Percentiles rank a stretch among this genome's conserved stretches.
Conservation (phyloP, 169 alveolate genomes). For the Babesia ovata region DNA sequence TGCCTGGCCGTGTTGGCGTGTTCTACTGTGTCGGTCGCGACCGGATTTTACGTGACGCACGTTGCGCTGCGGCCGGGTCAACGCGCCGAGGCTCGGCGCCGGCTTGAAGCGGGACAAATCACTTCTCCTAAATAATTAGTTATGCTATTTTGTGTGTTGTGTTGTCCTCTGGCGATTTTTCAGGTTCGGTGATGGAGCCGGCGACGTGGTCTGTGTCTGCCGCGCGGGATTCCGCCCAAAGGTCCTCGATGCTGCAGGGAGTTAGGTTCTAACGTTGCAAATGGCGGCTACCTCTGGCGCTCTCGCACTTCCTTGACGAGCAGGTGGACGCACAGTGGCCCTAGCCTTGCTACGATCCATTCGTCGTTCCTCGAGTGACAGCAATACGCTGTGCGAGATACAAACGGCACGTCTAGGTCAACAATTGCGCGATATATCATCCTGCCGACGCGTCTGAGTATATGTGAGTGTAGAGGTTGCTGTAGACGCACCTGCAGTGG, state of each 20-base stretch:
- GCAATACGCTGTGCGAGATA: constrained; percentile 74
- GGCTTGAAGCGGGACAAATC: not conserved
- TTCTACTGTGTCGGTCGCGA: constrained; percentile 23
- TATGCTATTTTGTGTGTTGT: not conserved
- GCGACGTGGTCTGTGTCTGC: constrained; percentile 8
- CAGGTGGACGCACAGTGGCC: constrained; percentile 78
- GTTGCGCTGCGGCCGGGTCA: constrained; percentile 32
- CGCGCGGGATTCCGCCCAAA: constrained; percentile 39
- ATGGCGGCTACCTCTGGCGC: constrained; percentile 52
- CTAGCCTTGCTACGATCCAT: constrained; percentile 81
- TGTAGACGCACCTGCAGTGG: constrained; percentile 69
- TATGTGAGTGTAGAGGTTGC: not conserved
- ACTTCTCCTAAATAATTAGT: constrained; percentile 10
- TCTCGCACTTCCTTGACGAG: constrained; percentile 71
- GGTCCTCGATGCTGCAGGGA: constrained; percentile 17
- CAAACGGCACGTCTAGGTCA: constrained; percentile 79
- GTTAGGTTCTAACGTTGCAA: not conserved
- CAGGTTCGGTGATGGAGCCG: constrained; percentile 3
- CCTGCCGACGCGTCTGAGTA: constrained; percentile 72
- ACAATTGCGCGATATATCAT: constrained; percentile 68
- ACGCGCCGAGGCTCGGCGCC: constrained; percentile 27
- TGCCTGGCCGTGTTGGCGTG: constrained; percentile 58
- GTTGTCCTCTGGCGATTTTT: not conserved
- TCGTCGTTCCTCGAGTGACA: constrained; percentile 77
- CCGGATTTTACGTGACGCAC: constrained; percentile 57